phyloP scores from a whole-genome alignment of 1,284 basidiomycete species.

The Ceratorhiza oryzae-sativae region DNA sequence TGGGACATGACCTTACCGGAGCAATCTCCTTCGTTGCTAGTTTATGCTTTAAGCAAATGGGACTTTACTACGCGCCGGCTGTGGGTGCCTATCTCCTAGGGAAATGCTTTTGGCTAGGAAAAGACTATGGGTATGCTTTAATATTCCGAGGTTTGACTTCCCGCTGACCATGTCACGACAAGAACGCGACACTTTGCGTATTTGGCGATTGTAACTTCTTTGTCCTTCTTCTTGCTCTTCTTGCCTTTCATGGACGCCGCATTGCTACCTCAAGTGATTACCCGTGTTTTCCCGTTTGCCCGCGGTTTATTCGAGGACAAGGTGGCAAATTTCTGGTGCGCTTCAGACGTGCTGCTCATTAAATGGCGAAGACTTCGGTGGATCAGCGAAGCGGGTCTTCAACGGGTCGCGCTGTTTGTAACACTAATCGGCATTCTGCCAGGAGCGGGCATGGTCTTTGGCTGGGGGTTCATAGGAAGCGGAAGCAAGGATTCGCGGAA shows the following conservation, averaged over 20 bases:
- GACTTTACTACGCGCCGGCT: constrained; percentile 90
- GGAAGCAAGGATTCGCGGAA: background rate
- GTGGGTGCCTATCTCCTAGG: constrained; percentile 83
- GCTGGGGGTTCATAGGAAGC: constrained; percentile 41
- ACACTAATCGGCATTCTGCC: constrained; percentile 62
- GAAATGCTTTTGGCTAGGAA: constrained; percentile 78
- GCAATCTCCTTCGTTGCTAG: constrained; percentile 84
- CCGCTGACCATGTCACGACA: background rate
- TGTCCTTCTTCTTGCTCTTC: constrained; percentile 75
- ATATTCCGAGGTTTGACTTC: background rate
- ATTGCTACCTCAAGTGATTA: constrained; percentile 68
- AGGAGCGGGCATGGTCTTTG: constrained; percentile 47
- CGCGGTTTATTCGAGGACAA: constrained; percentile 96
- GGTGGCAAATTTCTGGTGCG: constrained; percentile 96
- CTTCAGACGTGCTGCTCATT: constrained; percentile 77
- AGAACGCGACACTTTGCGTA: constrained; percentile 36
- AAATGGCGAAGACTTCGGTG: constrained; percentile 70
- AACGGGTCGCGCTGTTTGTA: constrained; percentile 36
- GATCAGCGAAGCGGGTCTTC: constrained; percentile 52
- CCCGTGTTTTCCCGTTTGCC: constrained; percentile 88
- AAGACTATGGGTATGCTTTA: constrained; percentile 65
- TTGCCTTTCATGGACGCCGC: constrained; percentile 72
- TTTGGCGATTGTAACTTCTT: constrained; percentile 63
- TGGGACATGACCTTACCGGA: constrained; percentile 73
- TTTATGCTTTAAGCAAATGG: constrained; percentile 95